These are phyloP conservation scores for Lactarius trivialis DNA, from an alignment of 768 basidiomycete genomes.

Conservation along the genomic window DNA sequence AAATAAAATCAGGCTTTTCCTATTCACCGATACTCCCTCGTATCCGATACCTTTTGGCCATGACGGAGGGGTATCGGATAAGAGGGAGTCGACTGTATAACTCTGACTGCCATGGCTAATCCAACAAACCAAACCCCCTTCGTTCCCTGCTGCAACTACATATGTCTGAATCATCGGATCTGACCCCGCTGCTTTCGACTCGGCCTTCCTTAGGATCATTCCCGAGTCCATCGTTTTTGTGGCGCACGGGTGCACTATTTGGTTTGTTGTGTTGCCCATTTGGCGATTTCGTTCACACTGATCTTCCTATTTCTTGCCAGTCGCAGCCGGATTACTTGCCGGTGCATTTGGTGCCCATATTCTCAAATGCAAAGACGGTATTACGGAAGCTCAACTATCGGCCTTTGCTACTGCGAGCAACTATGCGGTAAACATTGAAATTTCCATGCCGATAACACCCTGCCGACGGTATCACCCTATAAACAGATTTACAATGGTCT, in stretches of 20 bases:
- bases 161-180: slow-evolving; percentile 24
- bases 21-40: no score
- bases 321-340: slow-evolving; percentile 45
- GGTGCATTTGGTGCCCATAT: slow-evolving; percentile 69
- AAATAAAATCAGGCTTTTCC: no score
- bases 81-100: no score
- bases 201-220: slow-evolving; percentile 1
- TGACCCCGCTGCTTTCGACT: slow-evolving; percentile 27
- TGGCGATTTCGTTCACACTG: background rate
- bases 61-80: no score
- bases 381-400: slow-evolving; percentile 45
- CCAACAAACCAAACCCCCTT: background rate
- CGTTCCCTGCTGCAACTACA: background rate
- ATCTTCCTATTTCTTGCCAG: slow-evolving; percentile 24
- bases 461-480: background rate
- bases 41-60: no score
- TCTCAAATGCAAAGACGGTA: slow-evolving; percentile 40
- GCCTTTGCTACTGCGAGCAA: slow-evolving; percentile 56
- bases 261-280: background rate
- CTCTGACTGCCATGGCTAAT: no score
- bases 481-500: slow-evolving; percentile 63
- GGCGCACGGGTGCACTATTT: slow-evolving; percentile 20
- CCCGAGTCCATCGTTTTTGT: slow-evolving; percentile 21
- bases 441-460: background rate
- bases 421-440: slow-evolving; percentile 45